phyloP scores from a whole-genome alignment of 177 flowering plant genomes.

The Vitis hybrid region DNA sequence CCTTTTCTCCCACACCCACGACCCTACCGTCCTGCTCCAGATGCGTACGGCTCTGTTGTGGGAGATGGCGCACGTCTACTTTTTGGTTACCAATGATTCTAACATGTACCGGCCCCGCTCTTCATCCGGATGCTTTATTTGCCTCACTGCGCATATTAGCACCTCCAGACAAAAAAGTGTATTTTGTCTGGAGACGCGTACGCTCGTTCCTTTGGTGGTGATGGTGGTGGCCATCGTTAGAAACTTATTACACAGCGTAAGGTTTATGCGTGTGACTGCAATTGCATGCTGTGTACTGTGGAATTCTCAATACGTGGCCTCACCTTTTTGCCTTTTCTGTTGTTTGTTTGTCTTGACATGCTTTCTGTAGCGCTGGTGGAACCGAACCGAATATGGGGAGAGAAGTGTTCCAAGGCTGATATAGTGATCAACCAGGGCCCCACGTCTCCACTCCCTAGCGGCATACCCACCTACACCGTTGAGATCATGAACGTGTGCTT shows the following conservation, averaged over 20 bases:
- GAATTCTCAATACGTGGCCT: no score
- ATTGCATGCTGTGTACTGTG: no score
- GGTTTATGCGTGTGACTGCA: no score
- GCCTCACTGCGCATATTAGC: background rate
- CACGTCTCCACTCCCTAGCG: constrained; percentile 49
- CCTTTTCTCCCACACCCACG: background rate
- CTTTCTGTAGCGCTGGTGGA: constrained; percentile 14
- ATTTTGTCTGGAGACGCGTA: constrained; percentile 27
- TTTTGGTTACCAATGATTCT: constrained; percentile 9
- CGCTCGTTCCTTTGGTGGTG: constrained; percentile 4
- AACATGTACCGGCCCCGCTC: constrained; percentile 13
- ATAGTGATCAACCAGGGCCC: constrained; percentile 51
- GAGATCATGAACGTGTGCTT: constrained; percentile 52
- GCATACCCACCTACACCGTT: constrained; percentile 70
- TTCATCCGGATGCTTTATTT: background rate
- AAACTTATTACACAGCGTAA: no score
- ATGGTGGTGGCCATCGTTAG: background rate
- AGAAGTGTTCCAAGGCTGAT: constrained; percentile 40
- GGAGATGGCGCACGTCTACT: constrained; percentile 13
- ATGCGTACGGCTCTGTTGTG: constrained; percentile 4
- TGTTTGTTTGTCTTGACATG: background rate
- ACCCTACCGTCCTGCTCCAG: background rate
- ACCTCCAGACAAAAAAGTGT: constrained; percentile 24
- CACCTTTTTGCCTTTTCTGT: no score
- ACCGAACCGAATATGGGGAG: constrained; percentile 45